Evolutionary conservation across 108 stramenopile species (phyloP).

Genomic region (Chaetoceros muelleri): DNA sequence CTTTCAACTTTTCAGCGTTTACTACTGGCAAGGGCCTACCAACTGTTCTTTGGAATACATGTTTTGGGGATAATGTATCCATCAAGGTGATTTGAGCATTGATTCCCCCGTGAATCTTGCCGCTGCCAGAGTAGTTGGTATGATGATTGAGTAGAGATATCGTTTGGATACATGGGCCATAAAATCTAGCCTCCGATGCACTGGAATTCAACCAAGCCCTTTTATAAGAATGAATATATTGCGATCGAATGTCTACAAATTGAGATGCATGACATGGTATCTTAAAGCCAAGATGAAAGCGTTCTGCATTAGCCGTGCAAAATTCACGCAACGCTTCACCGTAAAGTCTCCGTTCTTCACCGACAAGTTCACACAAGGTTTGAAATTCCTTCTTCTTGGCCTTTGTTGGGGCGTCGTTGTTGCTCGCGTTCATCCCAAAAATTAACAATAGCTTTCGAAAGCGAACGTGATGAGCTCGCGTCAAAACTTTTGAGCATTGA

Average conservation of each 20-base stretch:
- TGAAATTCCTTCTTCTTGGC: neutral
- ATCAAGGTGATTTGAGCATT: too few relatives aligned
- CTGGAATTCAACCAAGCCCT: neutral
- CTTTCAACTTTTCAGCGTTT: neutral
- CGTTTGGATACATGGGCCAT: neutral
- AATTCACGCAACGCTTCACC: neutral
- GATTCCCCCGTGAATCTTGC: too few relatives aligned
- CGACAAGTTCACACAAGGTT: neutral
- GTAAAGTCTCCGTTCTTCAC: neutral
- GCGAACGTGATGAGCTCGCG: neutral
- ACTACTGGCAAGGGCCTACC: neutral
- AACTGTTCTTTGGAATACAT: neutral
- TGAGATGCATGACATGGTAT: neutral
- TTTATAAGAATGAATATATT: neutral
- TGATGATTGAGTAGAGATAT: neutral
- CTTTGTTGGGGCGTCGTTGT: neutral
- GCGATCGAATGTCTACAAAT: neutral
- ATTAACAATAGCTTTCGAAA: neutral
- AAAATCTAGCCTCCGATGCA: neutral
- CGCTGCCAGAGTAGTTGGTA: too few relatives aligned
- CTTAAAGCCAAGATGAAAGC: neutral
- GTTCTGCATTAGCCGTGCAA: neutral
- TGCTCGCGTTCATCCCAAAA: neutral
- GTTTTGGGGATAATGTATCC: neutral
- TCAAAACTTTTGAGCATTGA: neutral